Conservation (phyloP, 2,329 filamentous ascomycete genomes). For the Trichoderma atroviride region DNA sequence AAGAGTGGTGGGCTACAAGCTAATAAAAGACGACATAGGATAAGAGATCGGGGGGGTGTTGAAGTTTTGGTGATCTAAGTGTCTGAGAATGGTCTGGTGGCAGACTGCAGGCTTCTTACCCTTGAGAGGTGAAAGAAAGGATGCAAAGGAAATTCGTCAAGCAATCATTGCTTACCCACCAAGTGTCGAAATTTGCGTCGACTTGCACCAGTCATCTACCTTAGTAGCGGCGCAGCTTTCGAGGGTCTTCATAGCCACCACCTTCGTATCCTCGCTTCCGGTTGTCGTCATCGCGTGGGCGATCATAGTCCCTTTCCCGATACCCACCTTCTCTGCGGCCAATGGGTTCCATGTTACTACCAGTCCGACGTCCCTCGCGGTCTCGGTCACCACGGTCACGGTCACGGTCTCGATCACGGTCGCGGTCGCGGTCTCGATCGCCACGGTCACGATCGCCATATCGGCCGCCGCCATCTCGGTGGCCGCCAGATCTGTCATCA, state of each 20-base stretch:
- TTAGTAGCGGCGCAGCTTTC: constrained; percentile 67
- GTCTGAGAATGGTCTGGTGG: constrained; percentile 10
- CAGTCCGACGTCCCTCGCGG: constrained; percentile 53
- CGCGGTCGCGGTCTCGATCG: constrained; percentile 45
- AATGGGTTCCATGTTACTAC: constrained; percentile 84
- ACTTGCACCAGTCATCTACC: neutral
- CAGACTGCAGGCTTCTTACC: constrained; percentile 26
- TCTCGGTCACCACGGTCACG: constrained; percentile 43
- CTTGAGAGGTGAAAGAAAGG: constrained; percentile 21
- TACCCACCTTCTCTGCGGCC: constrained; percentile 66
- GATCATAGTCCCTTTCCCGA: constrained; percentile 54
- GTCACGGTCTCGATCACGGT: constrained; percentile 32
- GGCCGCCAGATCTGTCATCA: constrained; percentile 60
- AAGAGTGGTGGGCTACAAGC: constrained; percentile 12
- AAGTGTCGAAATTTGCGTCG: constrained; percentile 11
- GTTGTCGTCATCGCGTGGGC: constrained; percentile 60
- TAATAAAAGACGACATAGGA: neutral
- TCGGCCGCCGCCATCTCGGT: constrained; percentile 51
- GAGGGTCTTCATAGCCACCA: constrained; percentile 76
- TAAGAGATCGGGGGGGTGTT: neutral
- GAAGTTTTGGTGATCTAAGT: constrained; percentile 10
- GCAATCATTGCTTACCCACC: constrained; percentile 22
- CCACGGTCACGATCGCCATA: constrained; percentile 45
- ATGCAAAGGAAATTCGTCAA: constrained; percentile 22
- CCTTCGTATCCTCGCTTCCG: constrained; percentile 75